Conservation (phyloP, 768 basidiomycete species). For the Mycena amicta region DNA sequence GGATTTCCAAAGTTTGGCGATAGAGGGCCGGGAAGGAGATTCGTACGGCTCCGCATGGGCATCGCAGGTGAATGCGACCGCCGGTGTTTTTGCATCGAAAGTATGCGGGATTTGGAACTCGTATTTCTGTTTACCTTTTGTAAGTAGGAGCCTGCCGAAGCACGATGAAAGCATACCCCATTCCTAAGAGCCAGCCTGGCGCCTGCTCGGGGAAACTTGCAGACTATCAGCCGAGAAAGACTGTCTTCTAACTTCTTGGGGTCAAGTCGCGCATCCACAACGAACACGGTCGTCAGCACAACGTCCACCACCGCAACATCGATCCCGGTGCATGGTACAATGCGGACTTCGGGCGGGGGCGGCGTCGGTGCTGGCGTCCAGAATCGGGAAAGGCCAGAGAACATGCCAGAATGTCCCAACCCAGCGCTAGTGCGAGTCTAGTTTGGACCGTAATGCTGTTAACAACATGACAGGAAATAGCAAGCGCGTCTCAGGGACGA, state of each 20-base stretch:
- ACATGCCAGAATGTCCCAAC: neutral
- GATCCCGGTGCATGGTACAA: constrained; percentile 3
- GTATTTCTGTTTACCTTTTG: neutral
- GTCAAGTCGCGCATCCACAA: constrained; percentile 1
- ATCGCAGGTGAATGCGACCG: constrained; percentile 1
- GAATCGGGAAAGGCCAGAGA: neutral
- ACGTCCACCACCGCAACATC: neutral
- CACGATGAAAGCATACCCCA: neutral
- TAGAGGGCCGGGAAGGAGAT: neutral
- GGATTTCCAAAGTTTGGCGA: neutral
- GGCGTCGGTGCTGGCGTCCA: neutral
- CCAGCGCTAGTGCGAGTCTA: too few species aligned
- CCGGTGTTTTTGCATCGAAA: neutral
- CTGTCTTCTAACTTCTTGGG: neutral
- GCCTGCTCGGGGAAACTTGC: constrained; percentile 7
- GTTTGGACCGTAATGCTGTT: too few species aligned
- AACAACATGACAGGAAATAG: too few species aligned
- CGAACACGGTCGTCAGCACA: constrained; percentile 1
- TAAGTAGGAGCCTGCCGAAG: neutral
- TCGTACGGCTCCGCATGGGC: neutral
- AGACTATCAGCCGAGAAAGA: neutral
- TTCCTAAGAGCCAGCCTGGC: neutral
- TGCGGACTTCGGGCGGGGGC: neutral
- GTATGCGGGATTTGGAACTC: constrained; percentile 4
- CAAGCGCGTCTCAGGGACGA: too few species aligned